Base-by-base conservation (phyloP, 345 rosid species). In the Anacardium occidentale region DNA sequence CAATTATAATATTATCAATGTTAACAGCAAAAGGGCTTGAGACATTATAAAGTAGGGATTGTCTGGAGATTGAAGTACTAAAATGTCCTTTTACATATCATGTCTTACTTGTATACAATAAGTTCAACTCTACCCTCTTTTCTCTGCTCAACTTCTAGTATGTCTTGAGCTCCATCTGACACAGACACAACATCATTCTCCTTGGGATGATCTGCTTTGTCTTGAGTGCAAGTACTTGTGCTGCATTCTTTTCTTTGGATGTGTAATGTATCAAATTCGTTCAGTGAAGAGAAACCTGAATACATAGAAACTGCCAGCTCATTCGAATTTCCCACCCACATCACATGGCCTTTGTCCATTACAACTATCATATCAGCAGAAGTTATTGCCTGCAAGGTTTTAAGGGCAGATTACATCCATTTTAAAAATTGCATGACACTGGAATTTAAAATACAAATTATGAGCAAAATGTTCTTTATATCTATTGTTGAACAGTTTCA, bases 91-190 rank as follows among this genome's bases (percentile, higher is more conserved):
- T 44, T 52, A 25, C 57, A 29, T 21, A 50, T 20, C n/a, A 40
- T 47, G 11, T 48, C 81, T 81, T 84, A 94, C 98, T 87, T 88
- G 87, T 94, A 94, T 44, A 91, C 92, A 66, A 53, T 18, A 70
- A 85, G 70, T 83, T 94, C 94, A 74, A 94, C 95, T 75, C 75
- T 90, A 42, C 98, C 98, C 69, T 87, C 96, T 78, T 91, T 90
- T 75, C 98, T 86, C 70, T 69, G 75, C 85, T 94, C 97, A 71
- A 70, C 84, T 77, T 87, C 85, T 54, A 88, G 66, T 21, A 80
- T 82, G 71, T 91, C 90, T 66, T 81, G 82, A 55, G 78, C 82
- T 75, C 70, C 94, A 44, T 72, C 84, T 14, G 77, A 76, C 74
- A 75, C 76, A 57, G 57, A 45, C 8, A 47, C 66, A 66, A 70